Conservation (phyloP, 2,329 filamentous ascomycete species). For the Pseudofabraea citricarpa region DNA sequence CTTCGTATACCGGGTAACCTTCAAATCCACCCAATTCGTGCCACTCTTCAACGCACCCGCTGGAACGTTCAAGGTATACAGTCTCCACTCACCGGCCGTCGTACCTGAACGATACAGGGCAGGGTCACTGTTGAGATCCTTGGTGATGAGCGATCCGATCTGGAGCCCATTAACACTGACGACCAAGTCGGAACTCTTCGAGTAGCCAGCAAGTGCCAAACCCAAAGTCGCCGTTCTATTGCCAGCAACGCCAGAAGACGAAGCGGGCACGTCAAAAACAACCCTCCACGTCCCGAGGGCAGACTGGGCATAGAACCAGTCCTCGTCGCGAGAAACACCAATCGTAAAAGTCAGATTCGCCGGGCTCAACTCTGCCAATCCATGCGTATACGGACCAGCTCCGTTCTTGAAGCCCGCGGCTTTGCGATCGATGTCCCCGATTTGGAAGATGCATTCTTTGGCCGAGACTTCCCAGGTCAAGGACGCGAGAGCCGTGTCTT, state of each 20-base stretch:
- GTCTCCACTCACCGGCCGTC: slow-evolving; percentile 34
- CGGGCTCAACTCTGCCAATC: slow-evolving; percentile 36
- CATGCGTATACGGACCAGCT: slow-evolving; percentile 39
- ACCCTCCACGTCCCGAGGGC: slow-evolving; percentile 6
- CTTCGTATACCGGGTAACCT: slow-evolving; percentile 27
- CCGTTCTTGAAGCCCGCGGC: slow-evolving; percentile 38
- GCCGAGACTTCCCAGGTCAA: slow-evolving; percentile 35
- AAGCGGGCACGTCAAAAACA: slow-evolving; percentile 7
- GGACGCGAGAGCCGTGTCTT: slow-evolving; percentile 32
- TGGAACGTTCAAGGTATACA: slow-evolving; percentile 31
- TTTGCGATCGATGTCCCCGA: slow-evolving; percentile 44
- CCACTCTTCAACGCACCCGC: background rate
- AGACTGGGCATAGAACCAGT: slow-evolving; percentile 44
- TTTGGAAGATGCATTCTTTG: slow-evolving; percentile 39
- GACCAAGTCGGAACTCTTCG: background rate
- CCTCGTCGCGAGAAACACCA: slow-evolving; percentile 30
- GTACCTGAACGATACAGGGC: slow-evolving; percentile 36
- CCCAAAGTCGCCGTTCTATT: background rate
- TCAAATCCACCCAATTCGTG: slow-evolving; percentile 25
- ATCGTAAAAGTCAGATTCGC: slow-evolving; percentile 39
- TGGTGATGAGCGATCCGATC: background rate
- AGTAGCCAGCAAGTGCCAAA: background rate
- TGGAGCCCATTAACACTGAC: background rate
- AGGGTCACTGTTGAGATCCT: slow-evolving; percentile 29
- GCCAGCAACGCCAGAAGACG: too few species aligned